Percentiles rank a stretch among this genome's conserved stretches.
phyloP scores from a whole-genome alignment of 2,329 filamentous ascomycete species.

The Xylariaceae sp. region DNA sequence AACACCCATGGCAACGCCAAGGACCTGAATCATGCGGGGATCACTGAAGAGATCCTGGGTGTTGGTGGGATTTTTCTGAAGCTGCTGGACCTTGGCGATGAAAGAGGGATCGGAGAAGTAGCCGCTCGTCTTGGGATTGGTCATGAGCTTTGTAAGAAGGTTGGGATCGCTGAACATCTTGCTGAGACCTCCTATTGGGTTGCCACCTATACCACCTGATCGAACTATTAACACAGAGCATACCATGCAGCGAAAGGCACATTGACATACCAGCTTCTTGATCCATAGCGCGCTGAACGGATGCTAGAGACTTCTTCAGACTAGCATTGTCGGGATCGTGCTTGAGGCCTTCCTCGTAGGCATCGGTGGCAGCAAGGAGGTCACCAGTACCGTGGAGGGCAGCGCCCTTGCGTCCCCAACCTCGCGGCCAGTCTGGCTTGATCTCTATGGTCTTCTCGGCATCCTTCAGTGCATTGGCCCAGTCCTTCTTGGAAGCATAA shows the following conservation, averaged over 20 bases:
- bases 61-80: slow-evolving; percentile 76
- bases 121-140: slow-evolving; percentile 86
- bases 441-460: slow-evolving; percentile 90
- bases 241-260: not conserved
- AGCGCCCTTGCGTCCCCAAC: slow-evolving; percentile 89
- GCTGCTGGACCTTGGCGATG: slow-evolving; percentile 80
- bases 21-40: slow-evolving; percentile 86
- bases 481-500: slow-evolving; percentile 86
- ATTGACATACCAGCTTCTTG: slow-evolving; percentile 51
- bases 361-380: slow-evolving; percentile 77
- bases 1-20: slow-evolving; percentile 89
- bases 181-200: slow-evolving; percentile 74
- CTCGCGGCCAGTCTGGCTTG: slow-evolving; percentile 98
- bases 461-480: slow-evolving; percentile 78
- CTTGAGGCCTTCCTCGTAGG: slow-evolving; percentile 93
- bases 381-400: slow-evolving; percentile 86
- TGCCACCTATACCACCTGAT: slow-evolving; percentile 38
- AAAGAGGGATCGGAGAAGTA: slow-evolving; percentile 80
- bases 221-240: slow-evolving; percentile 11
- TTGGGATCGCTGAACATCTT: slow-evolving; percentile 93
- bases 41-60: slow-evolving; percentile 80
- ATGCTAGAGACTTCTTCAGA: slow-evolving; percentile 80
- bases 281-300: slow-evolving; percentile 85
- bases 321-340: slow-evolving; percentile 87
- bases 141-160: slow-evolving; percentile 83